These are phyloP conservation scores for Botrytis pseudocinerea DNA, from an alignment of 2,329 filamentous ascomycete species.

Conservation along the genomic window DNA sequence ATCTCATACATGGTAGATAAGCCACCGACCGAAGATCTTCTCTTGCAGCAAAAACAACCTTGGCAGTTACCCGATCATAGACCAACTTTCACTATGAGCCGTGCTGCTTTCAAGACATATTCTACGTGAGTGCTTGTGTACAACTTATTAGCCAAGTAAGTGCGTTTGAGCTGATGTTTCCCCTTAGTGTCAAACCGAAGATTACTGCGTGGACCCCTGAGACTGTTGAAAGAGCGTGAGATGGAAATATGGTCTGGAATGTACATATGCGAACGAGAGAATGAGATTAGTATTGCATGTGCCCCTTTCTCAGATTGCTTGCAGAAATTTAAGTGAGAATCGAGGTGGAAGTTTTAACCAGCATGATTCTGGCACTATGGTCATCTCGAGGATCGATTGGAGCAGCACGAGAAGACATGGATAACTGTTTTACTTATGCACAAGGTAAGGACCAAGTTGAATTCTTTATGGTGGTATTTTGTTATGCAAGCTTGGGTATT, in stretches of 20 bases:
- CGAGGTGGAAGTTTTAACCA: neutral
- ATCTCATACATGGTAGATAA: slow-evolving; percentile 91
- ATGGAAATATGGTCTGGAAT: slow-evolving; percentile 23
- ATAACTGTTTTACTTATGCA: neutral
- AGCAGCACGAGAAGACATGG: neutral
- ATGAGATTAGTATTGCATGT: slow-evolving; percentile 19
- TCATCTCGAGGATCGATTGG: neutral
- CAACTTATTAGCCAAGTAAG: slow-evolving; percentile 11
- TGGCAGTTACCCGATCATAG: slow-evolving; percentile 76
- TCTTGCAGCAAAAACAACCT: slow-evolving; percentile 65
- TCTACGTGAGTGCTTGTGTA: slow-evolving; percentile 72
- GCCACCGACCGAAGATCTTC: slow-evolving; percentile 73
- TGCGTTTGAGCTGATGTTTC: neutral
- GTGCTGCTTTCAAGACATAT: slow-evolving; percentile 87
- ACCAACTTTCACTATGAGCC: slow-evolving; percentile 72
- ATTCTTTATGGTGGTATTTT: neutral
- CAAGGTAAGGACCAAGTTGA: neutral
- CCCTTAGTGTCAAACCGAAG: slow-evolving; percentile 54
- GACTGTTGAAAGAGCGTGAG: slow-evolving; percentile 36
- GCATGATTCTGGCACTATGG: neutral
- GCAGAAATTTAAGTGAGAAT: neutral
- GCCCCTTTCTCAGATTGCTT: neutral
- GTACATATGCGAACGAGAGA: slow-evolving; percentile 34
- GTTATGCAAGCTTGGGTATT: slow-evolving; percentile 14
- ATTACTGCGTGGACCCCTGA: slow-evolving; percentile 53